These are phyloP conservation scores for Paxillus involutus DNA, from an alignment of 768 basidiomycete genomes.

Conservation along the genomic window DNA sequence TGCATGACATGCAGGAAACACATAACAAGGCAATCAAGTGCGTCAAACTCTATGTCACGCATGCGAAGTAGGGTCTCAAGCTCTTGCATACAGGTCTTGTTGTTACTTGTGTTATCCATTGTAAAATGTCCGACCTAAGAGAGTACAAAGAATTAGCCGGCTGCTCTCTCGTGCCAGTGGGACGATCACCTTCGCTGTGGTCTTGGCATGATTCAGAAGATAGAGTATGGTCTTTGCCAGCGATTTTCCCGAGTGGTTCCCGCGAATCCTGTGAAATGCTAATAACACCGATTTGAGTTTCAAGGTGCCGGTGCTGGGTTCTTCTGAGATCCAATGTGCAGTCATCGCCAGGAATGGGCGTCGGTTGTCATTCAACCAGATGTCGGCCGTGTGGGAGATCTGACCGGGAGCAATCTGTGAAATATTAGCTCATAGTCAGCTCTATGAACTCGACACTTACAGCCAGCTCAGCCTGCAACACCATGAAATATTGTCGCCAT, in stretches of 20 bases:
- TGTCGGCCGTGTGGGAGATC: not conserved
- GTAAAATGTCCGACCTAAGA: constrained; percentile 5
- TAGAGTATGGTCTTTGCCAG: not conserved
- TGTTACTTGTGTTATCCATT: constrained; percentile 14
- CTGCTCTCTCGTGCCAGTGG: too few species aligned
- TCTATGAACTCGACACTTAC: too few species aligned
- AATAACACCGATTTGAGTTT: constrained; percentile 8
- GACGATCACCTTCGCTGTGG: not conserved
- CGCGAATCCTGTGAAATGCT: constrained; percentile 14
- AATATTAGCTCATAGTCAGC: not conserved
- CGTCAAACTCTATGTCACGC: constrained; percentile 10
- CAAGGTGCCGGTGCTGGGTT: not conserved
- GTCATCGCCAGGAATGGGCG: not conserved
- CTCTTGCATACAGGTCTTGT: constrained; percentile 7
- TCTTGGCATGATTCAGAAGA: not conserved
- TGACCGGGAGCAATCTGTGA: not conserved
- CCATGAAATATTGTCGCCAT: too few species aligned
- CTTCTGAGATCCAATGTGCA: not conserved
- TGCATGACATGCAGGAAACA: constrained; percentile 22
- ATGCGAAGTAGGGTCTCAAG: not conserved
- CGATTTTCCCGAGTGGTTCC: constrained; percentile 11
- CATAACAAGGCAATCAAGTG: too few species aligned
- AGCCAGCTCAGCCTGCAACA: too few species aligned
- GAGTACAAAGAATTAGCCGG: too few species aligned
- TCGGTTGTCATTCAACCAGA: not conserved